A percentile compares a stretch with the other conserved stretches of the same genome.
Evolutionary conservation across 2,329 filamentous ascomycete species (phyloP).

Genomic region (Hymenoscyphus fraxineus): DNA sequence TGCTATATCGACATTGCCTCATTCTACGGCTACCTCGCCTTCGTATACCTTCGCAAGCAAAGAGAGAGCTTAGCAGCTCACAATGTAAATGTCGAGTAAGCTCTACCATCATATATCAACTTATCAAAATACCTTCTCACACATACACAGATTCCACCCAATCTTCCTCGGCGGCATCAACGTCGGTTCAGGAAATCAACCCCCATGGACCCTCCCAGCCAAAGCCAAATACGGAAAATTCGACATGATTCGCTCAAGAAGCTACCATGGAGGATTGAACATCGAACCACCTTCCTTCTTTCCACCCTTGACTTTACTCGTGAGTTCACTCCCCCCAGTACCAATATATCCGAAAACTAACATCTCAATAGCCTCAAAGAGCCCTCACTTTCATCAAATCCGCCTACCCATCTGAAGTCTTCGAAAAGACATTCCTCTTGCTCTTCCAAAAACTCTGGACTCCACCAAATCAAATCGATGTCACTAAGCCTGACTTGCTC

Average conservation of each 20-base stretch:
- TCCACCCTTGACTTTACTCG: constrained; percentile 50
- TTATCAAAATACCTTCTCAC: not conserved
- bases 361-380: constrained; percentile 54
- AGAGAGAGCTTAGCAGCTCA: constrained; percentile 51
- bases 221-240: constrained; percentile 59
- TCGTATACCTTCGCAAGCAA: constrained; percentile 57
- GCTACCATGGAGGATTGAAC: constrained; percentile 45
- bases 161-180: constrained; percentile 69
- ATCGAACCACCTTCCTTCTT: constrained; percentile 47
- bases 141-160: constrained; percentile 56
- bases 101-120: constrained; percentile 5
- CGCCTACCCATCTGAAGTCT: constrained; percentile 46
- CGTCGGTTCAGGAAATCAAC: constrained; percentile 61
- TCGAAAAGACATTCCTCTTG: constrained; percentile 50
- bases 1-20: constrained; percentile 68
- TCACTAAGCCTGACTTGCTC: constrained; percentile 56
- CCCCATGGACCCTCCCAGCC: constrained; percentile 66
- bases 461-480: constrained; percentile 48
- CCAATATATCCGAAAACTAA: not conserved
- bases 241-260: constrained; percentile 47
- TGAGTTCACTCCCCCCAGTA: constrained; percentile 33
- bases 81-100: constrained; percentile 63
- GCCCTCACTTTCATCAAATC: constrained; percentile 64
- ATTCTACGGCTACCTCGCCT: constrained; percentile 53
- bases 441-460: constrained; percentile 63